Conservation (phyloP, 495 filamentous ascomycete species). For the Paragyromitra xinjiangensis region DNA sequence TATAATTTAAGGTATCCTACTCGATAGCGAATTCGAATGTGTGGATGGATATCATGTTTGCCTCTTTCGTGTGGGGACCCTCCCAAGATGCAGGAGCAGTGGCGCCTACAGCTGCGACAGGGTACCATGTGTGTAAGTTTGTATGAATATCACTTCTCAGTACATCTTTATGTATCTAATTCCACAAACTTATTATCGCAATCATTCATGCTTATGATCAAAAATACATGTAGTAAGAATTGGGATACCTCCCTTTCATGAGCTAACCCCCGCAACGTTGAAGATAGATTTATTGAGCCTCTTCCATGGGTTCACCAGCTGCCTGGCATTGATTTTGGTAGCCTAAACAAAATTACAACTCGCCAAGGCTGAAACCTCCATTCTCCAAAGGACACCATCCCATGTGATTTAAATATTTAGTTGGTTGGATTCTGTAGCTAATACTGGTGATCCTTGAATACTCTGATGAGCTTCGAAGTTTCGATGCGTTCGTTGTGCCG, state of each 20-base stretch:
- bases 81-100: not conserved
- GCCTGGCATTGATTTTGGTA: not conserved
- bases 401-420: not conserved
- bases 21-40: not conserved
- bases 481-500: too few relatives aligned
- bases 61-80: too few relatives aligned
- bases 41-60: not conserved
- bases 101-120: not conserved
- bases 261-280: not conserved
- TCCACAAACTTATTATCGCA: not conserved
- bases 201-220: not conserved
- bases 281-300: not conserved
- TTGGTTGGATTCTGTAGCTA: too few relatives aligned
- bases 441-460: too few relatives aligned
- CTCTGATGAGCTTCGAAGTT: too few relatives aligned
- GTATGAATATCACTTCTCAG: not conserved
- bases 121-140: not conserved
- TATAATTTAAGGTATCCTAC: not conserved
- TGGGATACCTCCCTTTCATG: not conserved
- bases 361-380: too few relatives aligned
- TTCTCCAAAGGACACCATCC: too few relatives aligned
- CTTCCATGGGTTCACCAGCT: not conserved
- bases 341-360: not conserved
- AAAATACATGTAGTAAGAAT: not conserved
- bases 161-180: not conserved